Base-by-base conservation (phyloP, 129 eudicot genomes). In the Flaveria robusta region DNA sequence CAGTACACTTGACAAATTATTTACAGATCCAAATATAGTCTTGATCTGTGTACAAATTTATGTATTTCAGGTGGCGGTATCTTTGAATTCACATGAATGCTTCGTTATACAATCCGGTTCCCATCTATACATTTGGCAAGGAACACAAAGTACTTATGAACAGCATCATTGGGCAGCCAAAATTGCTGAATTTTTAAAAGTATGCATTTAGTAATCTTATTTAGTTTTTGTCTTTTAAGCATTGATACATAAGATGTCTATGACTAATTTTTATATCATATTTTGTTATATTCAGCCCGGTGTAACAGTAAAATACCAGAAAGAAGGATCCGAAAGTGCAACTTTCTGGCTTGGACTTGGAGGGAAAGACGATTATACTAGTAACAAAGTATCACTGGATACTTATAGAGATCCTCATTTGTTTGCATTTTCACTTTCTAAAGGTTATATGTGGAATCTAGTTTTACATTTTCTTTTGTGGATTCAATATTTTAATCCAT, bases 311-410 rank as follows among this genome's bases (percentile, higher is more conserved):
- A 95, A 95, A 74, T 87, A 83, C 74, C 89, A 92, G 37, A 95
- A 95, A 83, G 99, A 95, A 86, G 99, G 99, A 85, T 86, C 99
- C 4, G 99, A 95, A 84, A 95, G 87, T 82, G 89, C 99, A 55
- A 72, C 90, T 22, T 95, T 95, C 66, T 95, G 99, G 99, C 86
- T 86, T 78, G 85, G 93, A 23, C 84, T 95, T 78, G 99, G 99
- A 74, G 99, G 97, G 74, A 95, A 95, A 88, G 92, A 85, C 68
- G 81, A 74, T 70, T 86, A 81, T 81, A 81, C 92, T 31, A 89
- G 91, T 84, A 81, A 80, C 81, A 89, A 91, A 76, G 81, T 74
- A n/a, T 66, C 87, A 49, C 83, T 77, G 1, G 96, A 91, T 63
- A 85, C 80, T 69, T 76, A 69, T 75, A 83, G 94, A 77, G 99